Evolutionary conservation across 768 basidiomycete species (phyloP), one percentile per base, ranked within the genome.

Genomic region (Lentinula sp.): DNA sequence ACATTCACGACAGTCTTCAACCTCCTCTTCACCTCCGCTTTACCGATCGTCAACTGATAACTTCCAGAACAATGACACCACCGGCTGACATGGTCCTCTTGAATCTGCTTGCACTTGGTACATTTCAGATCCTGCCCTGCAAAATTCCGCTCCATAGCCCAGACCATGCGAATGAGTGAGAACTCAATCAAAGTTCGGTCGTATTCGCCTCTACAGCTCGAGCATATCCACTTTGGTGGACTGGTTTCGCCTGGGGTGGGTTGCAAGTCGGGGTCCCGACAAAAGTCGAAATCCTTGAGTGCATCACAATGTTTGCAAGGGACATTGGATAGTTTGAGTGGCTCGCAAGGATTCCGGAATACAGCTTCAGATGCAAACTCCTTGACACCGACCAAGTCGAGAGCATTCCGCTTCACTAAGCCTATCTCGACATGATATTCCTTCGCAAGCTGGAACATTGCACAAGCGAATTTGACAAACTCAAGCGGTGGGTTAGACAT

Each of bases 271-370:
- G 86, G 81, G 73, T 98, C 96, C 15, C 96, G 85, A 70, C 96
- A 98, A 68, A 99, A 91, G 72, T 99, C 97, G 67, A 99, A 91
- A 70, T 96, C 94, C 2, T 90, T 84, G 62, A 95, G 80, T 13
- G 78, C 74, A 70, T 94, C 95, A 74, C 92, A 98, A 67, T 87
- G 84, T 45, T 83, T 85, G 70, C 96, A 98, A 34, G 95, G 91
- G 40, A 98, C 89, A 70, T 91, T 91, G 48, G 86, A 78, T 31
- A 98, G 72, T 66, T 89, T 89, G 59, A 96, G 80, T 8, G 91
- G 85, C 69, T 93, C 88, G 75, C 95, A 98, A 0, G 95, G 95
- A 70, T 97, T 97, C 57, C 85, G 84, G 80, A 95, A 99, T 1
- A 80, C 72, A 3, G 95, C 95, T 54, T 95, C 91, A 57, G 76